Percentiles rank a stretch among this genome's conserved stretches.
phyloP scores from a whole-genome alignment of 805 yeast genomes.

The Blastobotrys chiropterorum region DNA sequence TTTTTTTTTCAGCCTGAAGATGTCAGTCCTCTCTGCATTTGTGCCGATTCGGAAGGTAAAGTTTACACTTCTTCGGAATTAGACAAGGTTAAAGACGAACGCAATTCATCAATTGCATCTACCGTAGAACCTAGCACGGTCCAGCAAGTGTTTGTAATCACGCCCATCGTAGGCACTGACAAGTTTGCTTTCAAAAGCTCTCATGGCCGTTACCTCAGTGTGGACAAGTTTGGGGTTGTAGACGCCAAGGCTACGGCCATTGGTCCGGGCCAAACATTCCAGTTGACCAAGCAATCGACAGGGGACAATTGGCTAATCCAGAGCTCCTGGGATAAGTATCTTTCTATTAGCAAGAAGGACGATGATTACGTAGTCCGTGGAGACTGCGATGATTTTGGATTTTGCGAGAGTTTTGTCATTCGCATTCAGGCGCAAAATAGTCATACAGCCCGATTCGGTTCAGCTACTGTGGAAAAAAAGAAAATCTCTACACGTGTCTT shows the following conservation, averaged over 20 bases:
- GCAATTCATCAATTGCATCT: conserved; percentile 11
- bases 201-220: conserved; percentile 26
- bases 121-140: conserved; percentile 29
- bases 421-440: conserved; percentile 25
- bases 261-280: conserved; percentile 28
- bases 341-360: conserved; percentile 11
- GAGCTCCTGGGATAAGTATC: conserved; percentile 11
- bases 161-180: conserved; percentile 9
- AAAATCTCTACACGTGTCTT: conserved; percentile 22
- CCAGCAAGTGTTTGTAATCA: conserved; percentile 31
- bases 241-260: conserved; percentile 32
- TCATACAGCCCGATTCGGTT: conserved; percentile 8
- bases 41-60: conserved; percentile 23
- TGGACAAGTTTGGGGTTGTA: conserved; percentile 16
- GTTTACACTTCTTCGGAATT: conserved; percentile 17
- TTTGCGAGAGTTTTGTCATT: conserved; percentile 16
- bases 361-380: neutral
- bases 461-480: conserved; percentile 6
- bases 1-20: too few relatives aligned
- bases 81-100: conserved; percentile 13
- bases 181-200: conserved; percentile 28
- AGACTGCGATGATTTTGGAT: conserved; percentile 12
- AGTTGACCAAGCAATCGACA: conserved; percentile 6
- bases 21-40: conserved; percentile 13
- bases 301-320: conserved; percentile 23